A percentile compares a stretch with the other conserved stretches of the same genome.
These are phyloP conservation scores for Solanum sejunctum DNA, from an alignment of 257 asterid genomes.

Conservation along the genomic window DNA sequence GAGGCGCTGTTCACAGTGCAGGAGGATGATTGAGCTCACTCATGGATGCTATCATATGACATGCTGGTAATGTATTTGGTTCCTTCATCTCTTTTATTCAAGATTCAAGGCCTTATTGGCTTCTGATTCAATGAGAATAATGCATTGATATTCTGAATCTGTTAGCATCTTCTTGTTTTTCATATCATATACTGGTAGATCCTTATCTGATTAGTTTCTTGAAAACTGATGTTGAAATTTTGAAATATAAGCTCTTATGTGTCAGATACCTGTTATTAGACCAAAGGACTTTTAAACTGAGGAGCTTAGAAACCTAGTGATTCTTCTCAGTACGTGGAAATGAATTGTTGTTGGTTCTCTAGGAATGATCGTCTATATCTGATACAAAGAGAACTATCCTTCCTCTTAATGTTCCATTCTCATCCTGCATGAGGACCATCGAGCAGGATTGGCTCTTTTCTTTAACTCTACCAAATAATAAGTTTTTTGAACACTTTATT, in stretches of 20 bases:
- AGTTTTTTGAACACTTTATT: not conserved
- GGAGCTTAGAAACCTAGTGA: not conserved
- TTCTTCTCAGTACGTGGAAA: not conserved
- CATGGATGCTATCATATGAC: constrained; percentile 76
- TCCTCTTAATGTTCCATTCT: not conserved
- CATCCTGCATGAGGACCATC: not conserved
- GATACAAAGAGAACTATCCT: not conserved
- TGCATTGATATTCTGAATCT: not conserved
- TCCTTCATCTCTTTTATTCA: not conserved
- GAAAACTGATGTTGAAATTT: not conserved
- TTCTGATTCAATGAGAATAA: not conserved
- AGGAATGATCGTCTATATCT: not conserved
- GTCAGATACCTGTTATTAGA: not conserved
- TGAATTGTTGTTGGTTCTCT: not conserved
- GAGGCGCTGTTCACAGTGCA: constrained; percentile 67
- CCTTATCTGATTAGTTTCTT: not conserved
- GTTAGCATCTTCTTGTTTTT: not conserved
- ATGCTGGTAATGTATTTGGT: constrained; percentile 43
- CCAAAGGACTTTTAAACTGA: not conserved
- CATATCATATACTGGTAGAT: not conserved
- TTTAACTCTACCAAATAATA: not conserved
- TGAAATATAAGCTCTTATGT: not conserved
- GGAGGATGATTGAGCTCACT: constrained; percentile 52
- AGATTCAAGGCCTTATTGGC: not conserved
- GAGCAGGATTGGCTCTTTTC: not conserved